These are phyloP conservation scores for Glaciozyma antarctica DNA, from an alignment of 768 basidiomycete species.

Conservation along the genomic window DNA sequence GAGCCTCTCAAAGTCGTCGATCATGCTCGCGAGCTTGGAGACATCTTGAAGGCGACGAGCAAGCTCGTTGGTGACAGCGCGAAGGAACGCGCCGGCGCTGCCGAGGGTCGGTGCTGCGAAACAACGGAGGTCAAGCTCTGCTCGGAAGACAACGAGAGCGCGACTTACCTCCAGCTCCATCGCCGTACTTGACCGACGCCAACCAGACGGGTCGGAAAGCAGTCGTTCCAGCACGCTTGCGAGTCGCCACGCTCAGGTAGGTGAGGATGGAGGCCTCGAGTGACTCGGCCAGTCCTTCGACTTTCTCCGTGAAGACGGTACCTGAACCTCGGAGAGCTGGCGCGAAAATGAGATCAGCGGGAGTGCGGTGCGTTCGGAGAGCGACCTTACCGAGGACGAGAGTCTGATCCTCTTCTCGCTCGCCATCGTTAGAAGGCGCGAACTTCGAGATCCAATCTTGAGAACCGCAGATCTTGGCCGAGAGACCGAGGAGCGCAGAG, in stretches of 20 bases:
- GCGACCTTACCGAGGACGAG: constrained; percentile 50
- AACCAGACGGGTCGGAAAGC: constrained; percentile 30
- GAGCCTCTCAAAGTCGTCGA: constrained; percentile 62
- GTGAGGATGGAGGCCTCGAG: constrained; percentile 27
- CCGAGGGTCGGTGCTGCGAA: constrained; percentile 38
- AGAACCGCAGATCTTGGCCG: constrained; percentile 59
- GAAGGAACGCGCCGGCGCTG: constrained; percentile 54
- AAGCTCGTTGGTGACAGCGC: constrained; percentile 33
- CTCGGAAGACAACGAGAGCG: background rate
- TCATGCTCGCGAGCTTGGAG: constrained; percentile 56
- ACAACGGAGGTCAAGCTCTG: background rate
- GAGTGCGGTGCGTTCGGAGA: background rate
- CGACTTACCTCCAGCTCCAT: background rate
- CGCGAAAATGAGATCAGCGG: too few relatives aligned
- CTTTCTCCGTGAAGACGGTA: constrained; percentile 18
- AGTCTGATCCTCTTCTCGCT: constrained; percentile 50
- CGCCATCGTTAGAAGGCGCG: constrained; percentile 57
- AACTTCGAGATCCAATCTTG: constrained; percentile 54
- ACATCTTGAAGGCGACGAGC: constrained; percentile 40
- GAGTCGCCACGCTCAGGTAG: constrained; percentile 37
- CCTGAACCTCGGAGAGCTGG: constrained; percentile 8
- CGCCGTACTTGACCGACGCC: constrained; percentile 19
- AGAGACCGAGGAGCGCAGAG: constrained; percentile 61
- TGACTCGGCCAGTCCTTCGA: constrained; percentile 24
- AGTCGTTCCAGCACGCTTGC: constrained; percentile 18